phyloP scores from a whole-genome alignment of 108 stramenopile genomes.

The Pseudonitzschia delicatissima region DNA sequence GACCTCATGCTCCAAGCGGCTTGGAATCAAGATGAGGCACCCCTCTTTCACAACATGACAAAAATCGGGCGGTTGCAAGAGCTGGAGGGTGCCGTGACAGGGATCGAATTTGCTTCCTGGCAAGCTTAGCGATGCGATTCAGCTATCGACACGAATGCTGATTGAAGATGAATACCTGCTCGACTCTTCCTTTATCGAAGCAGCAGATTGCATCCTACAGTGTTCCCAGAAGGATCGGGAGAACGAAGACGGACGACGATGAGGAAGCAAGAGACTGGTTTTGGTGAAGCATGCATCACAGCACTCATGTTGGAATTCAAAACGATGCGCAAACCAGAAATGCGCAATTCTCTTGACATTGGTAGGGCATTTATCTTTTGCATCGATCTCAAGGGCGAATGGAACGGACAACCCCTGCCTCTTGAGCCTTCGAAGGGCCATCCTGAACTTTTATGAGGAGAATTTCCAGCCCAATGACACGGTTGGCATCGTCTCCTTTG shows the following conservation, averaged over 20 bases:
- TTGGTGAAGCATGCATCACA: neutral
- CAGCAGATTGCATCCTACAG: constrained; percentile 22
- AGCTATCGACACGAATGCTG: constrained; percentile 54
- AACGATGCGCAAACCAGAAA: constrained; percentile 19
- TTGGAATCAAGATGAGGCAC: constrained; percentile 32
- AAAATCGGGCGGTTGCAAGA: constrained; percentile 51
- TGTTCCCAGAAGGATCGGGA: constrained; percentile 2
- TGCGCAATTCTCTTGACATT: constrained; percentile 19
- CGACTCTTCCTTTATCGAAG: constrained; percentile 31
- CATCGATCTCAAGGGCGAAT: constrained; percentile 26
- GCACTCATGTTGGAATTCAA: constrained; percentile 13
- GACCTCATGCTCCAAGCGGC: constrained; percentile 37
- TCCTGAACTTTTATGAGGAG: constrained; percentile 17
- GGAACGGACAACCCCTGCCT: constrained; percentile 5
- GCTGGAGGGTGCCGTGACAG: constrained; percentile 44
- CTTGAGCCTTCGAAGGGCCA: constrained; percentile 5
- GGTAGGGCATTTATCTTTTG: constrained; percentile 29
- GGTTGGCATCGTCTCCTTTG: constrained; percentile 24
- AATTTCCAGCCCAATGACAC: constrained; percentile 20
- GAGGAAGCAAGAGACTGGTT: constrained; percentile 8
- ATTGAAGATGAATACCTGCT: constrained; percentile 60
- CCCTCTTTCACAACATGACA: constrained; percentile 39
- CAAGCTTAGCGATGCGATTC: constrained; percentile 35
- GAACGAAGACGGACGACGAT: neutral
- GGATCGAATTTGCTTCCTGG: constrained; percentile 23